Percentiles rank a stretch among this genome's conserved stretches.
These are phyloP conservation scores for Diaporthe ampelina DNA, from an alignment of 2,329 filamentous ascomycete species.

Conservation along the genomic window DNA sequence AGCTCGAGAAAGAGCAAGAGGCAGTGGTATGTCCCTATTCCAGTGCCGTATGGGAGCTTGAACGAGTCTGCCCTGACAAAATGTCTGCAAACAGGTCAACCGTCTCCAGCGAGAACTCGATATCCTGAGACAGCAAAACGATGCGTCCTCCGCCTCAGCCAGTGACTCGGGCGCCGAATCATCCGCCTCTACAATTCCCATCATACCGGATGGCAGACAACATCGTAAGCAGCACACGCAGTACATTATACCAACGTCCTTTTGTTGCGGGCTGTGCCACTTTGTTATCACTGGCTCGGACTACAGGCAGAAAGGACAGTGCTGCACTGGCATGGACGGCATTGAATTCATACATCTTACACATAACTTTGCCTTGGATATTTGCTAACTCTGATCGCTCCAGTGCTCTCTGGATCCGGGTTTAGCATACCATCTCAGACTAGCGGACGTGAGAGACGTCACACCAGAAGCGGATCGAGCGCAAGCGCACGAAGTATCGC, in stretches of 20 bases:
- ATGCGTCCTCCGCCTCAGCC: conserved; percentile 73
- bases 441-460: conserved; percentile 58
- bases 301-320: background rate
- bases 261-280: background rate
- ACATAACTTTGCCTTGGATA: background rate
- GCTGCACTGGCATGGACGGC: background rate
- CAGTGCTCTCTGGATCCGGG: conserved; percentile 67
- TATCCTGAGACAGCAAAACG: conserved; percentile 81
- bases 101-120: conserved; percentile 91
- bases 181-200: conserved; percentile 45
- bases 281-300: background rate
- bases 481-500: conserved; percentile 67
- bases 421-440: conserved; percentile 68
- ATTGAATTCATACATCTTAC: background rate
- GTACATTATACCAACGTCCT: background rate
- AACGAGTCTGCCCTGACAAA: conserved; percentile 27
- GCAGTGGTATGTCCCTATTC: conserved; percentile 76
- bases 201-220: conserved; percentile 56
- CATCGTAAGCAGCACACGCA: conserved; percentile 50
- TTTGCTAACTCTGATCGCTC: background rate
- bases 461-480: conserved; percentile 71
- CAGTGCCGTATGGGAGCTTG: background rate
- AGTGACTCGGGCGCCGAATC: conserved; percentile 64
- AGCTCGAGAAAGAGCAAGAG: conserved; percentile 96
- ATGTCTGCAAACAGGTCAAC: conserved; percentile 76